These are phyloP conservation scores for Apophysomyces ossiformis DNA, from an alignment of 371 early-diverging fungal species.

Conservation along the genomic window DNA sequence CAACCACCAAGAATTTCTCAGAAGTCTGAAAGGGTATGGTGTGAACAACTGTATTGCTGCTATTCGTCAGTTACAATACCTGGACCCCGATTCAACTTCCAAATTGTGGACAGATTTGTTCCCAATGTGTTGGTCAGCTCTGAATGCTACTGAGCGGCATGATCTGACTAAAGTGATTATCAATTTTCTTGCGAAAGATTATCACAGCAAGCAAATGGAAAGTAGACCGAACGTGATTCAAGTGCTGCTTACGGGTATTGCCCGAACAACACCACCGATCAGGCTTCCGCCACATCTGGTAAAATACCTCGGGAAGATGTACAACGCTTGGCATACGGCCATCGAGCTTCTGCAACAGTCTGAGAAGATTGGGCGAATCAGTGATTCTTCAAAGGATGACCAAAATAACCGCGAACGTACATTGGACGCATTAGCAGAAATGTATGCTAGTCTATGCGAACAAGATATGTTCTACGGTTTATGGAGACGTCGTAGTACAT, in stretches of 20 bases:
- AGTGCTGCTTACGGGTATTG: constrained; percentile 85
- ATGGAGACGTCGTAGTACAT: constrained; percentile 92
- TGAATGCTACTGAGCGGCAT: constrained; percentile 78
- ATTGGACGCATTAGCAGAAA: constrained; percentile 86
- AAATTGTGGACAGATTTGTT: constrained; percentile 89
- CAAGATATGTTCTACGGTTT: constrained; percentile 93
- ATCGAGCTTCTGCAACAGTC: constrained; percentile 75
- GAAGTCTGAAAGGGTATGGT: constrained; percentile 58
- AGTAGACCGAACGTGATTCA: constrained; percentile 93
- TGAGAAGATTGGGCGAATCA: constrained; percentile 46
- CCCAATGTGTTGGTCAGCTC: constrained; percentile 80
- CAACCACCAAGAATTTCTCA: constrained; percentile 65
- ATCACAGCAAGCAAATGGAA: constrained; percentile 82
- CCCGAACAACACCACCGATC: constrained; percentile 72
- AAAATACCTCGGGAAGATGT: constrained; percentile 88
- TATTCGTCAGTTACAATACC: constrained; percentile 72
- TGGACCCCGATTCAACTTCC: constrained; percentile 71
- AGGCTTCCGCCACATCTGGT: constrained; percentile 92
- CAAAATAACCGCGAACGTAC: constrained; percentile 87
- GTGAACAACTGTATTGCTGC: constrained; percentile 57
- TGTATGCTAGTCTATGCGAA: constrained; percentile 81
- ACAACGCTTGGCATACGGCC: constrained; percentile 91
- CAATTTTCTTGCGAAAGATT: constrained; percentile 87
- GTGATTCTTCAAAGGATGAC: constrained; percentile 76
- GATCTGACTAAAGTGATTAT: constrained; percentile 83